These are phyloP conservation scores for Thraustotheca clavata DNA, from an alignment of 352 stramenopile species.

Conservation along the genomic window DNA sequence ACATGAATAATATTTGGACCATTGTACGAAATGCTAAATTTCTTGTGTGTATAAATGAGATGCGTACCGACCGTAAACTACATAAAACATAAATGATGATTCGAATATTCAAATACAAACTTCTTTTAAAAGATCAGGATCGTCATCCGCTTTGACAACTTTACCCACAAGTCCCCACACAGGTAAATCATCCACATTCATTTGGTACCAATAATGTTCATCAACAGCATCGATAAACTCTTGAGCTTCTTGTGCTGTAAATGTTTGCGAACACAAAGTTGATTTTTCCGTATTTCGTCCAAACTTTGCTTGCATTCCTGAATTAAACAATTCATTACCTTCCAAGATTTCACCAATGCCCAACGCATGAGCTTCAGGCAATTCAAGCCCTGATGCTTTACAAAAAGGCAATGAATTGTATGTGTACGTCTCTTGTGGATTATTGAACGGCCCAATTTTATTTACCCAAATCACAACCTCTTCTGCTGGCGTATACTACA, in stretches of 20 bases:
- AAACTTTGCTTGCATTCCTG: conserved; percentile 79
- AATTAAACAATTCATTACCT: conserved; percentile 92
- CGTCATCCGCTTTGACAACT: conserved; percentile 86
- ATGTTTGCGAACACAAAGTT: conserved; percentile 65
- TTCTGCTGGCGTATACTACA: conserved; percentile 59
- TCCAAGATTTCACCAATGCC: conserved; percentile 95
- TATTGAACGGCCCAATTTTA: conserved; percentile 96
- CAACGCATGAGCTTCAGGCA: conserved; percentile 74
- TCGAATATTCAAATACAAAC: conserved; percentile 20
- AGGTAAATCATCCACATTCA: conserved; percentile 98
- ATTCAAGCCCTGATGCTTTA: conserved; percentile 75
- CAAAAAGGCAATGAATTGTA: conserved; percentile 99
- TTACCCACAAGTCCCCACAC: conserved; percentile 98
- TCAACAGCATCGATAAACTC: conserved; percentile 80
- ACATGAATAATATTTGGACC: conserved; percentile 96
- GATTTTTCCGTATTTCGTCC: conserved; percentile 50
- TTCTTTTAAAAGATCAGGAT: conserved; percentile 72
- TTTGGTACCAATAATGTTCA: conserved; percentile 99
- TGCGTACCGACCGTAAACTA: conserved; percentile 66
- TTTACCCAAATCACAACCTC: conserved; percentile 94
- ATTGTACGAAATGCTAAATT: conserved; percentile 96
- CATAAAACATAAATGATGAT: no score
- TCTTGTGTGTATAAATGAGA: conserved; percentile 96
- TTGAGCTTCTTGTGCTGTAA: conserved; percentile 60
- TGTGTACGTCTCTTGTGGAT: conserved; percentile 98